A percentile compares a stretch with the other conserved stretches of the same genome.
phyloP scores from a whole-genome alignment of 805 yeast species.

The Candida tibetensis region DNA sequence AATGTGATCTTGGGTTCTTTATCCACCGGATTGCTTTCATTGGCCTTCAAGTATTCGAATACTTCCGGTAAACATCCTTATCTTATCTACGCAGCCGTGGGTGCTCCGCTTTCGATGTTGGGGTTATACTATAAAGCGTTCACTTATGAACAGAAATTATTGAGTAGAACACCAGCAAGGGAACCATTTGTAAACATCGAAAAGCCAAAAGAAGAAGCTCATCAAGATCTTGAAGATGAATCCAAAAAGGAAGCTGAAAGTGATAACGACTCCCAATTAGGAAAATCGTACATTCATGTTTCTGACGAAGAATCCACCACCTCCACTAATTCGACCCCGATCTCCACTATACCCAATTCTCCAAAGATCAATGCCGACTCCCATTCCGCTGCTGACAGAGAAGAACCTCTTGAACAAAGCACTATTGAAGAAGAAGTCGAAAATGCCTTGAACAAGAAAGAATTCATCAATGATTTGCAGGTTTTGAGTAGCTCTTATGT shows the following conservation, averaged over 20 bases:
- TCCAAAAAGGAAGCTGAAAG: constrained; percentile 3
- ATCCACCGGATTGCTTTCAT: constrained; percentile 49
- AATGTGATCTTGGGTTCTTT: constrained; percentile 42
- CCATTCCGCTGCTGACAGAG: neutral
- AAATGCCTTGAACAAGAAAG: constrained; percentile 39
- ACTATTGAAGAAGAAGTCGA: constrained; percentile 44
- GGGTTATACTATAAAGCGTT: constrained; percentile 15
- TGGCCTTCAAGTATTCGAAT: constrained; percentile 59
- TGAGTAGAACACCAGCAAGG: constrained; percentile 5
- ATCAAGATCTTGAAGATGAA: neutral
- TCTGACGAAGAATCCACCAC: constrained; percentile 36
- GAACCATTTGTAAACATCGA: constrained; percentile 1
- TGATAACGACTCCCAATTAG: constrained; percentile 28
- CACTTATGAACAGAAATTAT: constrained; percentile 16
- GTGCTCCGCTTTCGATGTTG: constrained; percentile 45
- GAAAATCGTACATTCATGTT: constrained; percentile 42
- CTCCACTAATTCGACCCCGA: constrained; percentile 27
- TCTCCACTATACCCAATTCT: constrained; percentile 23
- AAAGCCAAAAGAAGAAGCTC: constrained; percentile 1
- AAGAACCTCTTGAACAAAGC: neutral
- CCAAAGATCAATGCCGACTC: constrained; percentile 19
- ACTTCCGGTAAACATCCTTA: constrained; percentile 65
- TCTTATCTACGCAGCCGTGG: constrained; percentile 59
- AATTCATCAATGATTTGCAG: constrained; percentile 21
- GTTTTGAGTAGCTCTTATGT: constrained; percentile 36